Base-by-base conservation (phyloP, 169 alveolate genomes). In the Plasmodium gallinaceum region DNA sequence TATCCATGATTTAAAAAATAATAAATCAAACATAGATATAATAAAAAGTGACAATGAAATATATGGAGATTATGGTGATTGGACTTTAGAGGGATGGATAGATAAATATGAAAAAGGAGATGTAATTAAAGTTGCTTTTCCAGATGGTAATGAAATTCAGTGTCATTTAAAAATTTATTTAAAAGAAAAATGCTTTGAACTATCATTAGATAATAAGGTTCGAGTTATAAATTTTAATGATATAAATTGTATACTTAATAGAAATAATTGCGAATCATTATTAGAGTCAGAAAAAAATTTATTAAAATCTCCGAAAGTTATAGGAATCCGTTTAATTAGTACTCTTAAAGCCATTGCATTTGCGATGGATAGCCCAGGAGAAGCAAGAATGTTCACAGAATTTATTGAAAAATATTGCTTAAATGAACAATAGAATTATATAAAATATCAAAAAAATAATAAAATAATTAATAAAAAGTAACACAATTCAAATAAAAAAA, bases 81-180 rank as follows among this genome's bases (percentile, higher is more conserved):
- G 80, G 83, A 83, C 91, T 18, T 43, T 83, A 45, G 91, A 83
- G 46, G 68, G 42, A 12, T 83, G 91, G 91, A 62, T 83, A 68
- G 73, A 83, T 46, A 83, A 66, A 70, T 83, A 83, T 58, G 57
- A 83, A 42, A 68, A 69, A 51, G 91, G 91, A 52, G 57, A 83
- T 60, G 37, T 61, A 16, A 83, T 83, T 52, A 83, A 69, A 48
- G 91, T 83, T 16, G 91, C 91, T 52, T 83, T 83, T 83, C 91
- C 91, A 37, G 91, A 83, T 83, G 91, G 91, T 39, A 83, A 83
- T 83, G 91, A 83, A 83, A 83, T 83, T 68, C 91, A 69, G 32
- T 83, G 91, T 61, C 70, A 83, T 70, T 83, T 83, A 52, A 83
- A 68, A 69, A 66, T 83, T 54, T 68, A 52, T 69, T 46, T 83